Percentiles rank a stretch among this genome's conserved stretches.
These are phyloP conservation scores for Citrullus amarus DNA, from an alignment of 306 rosid species.

Conservation along the genomic window DNA sequence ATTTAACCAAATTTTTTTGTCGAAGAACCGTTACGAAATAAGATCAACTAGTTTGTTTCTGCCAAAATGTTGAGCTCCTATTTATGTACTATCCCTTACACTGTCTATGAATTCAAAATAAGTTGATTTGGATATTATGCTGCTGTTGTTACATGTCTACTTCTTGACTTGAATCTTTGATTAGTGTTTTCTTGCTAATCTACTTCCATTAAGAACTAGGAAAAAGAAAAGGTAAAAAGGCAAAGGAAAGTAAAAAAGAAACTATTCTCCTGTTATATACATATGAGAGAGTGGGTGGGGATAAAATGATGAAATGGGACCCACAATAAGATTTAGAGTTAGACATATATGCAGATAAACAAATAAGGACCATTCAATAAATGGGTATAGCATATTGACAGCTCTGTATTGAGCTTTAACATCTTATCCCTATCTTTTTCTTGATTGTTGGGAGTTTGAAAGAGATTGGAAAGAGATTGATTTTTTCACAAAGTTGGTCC, in stretches of 20 bases:
- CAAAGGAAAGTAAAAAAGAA: not conserved
- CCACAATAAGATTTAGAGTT: slow-evolving; percentile 1
- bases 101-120: not conserved
- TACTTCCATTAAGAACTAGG: not conserved
- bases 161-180: not conserved
- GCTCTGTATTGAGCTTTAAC: slow-evolving; percentile 3
- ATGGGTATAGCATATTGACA: slow-evolving; percentile 12
- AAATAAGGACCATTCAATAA: slow-evolving; percentile 7
- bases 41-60: not conserved
- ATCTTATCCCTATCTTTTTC: slow-evolving; percentile 13
- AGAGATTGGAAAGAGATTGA: slow-evolving; percentile 5
- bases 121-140: not conserved
- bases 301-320: slow-evolving; percentile 9
- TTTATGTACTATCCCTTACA: not conserved
- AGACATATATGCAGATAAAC: slow-evolving; percentile 3
- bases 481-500: slow-evolving; percentile 10
- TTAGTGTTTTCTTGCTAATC: not conserved
- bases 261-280: not conserved
- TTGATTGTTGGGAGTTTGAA: slow-evolving; percentile 16
- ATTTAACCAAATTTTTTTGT: not conserved
- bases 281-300: not conserved
- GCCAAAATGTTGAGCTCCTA: not conserved
- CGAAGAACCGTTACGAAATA: not conserved
- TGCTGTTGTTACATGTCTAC: not conserved
- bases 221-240: not conserved